Evolutionary conservation across 75 land plant genomes (phyloP).

Genomic region (Picea glauca): DNA sequence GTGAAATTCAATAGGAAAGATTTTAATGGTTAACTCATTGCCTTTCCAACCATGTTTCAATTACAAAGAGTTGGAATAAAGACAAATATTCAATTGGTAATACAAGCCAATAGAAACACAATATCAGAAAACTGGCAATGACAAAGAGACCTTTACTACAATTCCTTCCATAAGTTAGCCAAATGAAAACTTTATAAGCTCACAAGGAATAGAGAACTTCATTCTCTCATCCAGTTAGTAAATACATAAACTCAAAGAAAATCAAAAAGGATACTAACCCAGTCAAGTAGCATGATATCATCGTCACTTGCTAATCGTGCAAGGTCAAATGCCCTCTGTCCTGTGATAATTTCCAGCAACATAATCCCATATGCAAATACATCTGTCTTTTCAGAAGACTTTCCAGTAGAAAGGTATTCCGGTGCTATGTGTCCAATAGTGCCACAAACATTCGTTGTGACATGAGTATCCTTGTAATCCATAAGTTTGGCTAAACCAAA

Average conservation of each 20-base stretch:
- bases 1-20: no score
- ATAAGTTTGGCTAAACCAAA: constrained; percentile 89
- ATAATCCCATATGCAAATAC: constrained; percentile 93
- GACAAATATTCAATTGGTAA: no score
- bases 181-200: no score
- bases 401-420: constrained; percentile 83
- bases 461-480: constrained; percentile 91
- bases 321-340: constrained; percentile 88
- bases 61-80: no score
- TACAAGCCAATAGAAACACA: no score
- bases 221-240: no score
- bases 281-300: constrained; percentile 91
- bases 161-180: no score
- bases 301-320: constrained; percentile 92
- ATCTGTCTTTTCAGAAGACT: constrained; percentile 87
- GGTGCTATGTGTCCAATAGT: constrained; percentile 90
- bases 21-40: no score
- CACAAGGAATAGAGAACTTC: no score
- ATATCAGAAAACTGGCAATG: no score
- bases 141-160: no score
- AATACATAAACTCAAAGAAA: background rate
- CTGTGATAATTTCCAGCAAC: constrained; percentile 85
- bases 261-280: constrained; percentile 44
- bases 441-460: constrained; percentile 85
- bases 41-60: no score